phyloP scores from a whole-genome alignment of 257 asterid species.

The Euphrasia confusa region DNA sequence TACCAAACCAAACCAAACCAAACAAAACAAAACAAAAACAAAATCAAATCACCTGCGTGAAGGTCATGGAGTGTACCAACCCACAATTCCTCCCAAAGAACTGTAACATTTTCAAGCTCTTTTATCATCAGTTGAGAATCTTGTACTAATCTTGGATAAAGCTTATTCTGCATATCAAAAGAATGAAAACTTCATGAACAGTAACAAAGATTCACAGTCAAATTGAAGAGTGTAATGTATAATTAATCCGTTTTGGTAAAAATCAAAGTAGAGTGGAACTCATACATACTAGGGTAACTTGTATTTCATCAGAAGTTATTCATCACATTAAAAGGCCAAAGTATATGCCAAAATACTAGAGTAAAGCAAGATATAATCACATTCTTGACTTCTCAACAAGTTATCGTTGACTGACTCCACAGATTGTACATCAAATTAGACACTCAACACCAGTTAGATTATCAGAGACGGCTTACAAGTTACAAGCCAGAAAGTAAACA shows the following conservation, averaged over 20 bases:
- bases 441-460: neutral
- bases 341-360: conserved; percentile 12
- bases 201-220: conserved; percentile 15
- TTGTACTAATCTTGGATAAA: conserved; percentile 80
- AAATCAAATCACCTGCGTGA: conserved; percentile 62
- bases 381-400: conserved; percentile 4
- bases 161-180: conserved; percentile 58
- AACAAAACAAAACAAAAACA: conserved; percentile 18
- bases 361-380: neutral
- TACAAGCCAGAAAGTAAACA: conserved; percentile 13
- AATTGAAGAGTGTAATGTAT: conserved; percentile 5
- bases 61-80: conserved; percentile 98
- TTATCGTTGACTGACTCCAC: conserved; percentile 14
- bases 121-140: conserved; percentile 91
- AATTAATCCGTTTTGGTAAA: neutral
- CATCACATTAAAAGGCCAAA: conserved; percentile 14
- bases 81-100: conserved; percentile 99
- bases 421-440: conserved; percentile 21
- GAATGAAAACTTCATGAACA: conserved; percentile 14
- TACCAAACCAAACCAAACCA: too few species aligned
- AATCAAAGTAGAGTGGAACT: neutral
- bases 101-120: conserved; percentile 92
- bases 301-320: neutral
- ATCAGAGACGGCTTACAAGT: conserved; percentile 20
- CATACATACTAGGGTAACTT: neutral